Percentiles rank a stretch among this genome's conserved stretches.
Evolutionary conservation across 208 protist genomes (phyloP).

Genomic region (Trypanosomatidae sp.): DNA sequence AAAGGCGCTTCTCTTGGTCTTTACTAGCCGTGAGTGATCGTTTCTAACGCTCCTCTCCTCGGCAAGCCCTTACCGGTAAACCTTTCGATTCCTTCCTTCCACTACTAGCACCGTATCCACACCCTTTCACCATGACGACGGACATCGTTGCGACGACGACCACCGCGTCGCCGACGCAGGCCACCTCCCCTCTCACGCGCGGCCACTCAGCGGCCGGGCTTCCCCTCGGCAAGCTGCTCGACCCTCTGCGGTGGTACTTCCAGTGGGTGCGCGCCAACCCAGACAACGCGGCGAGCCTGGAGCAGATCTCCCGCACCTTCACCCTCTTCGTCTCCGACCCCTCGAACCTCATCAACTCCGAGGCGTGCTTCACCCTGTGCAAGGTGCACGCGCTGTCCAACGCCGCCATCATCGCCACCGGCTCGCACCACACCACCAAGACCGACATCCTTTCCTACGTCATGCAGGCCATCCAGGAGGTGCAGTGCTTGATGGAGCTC

Average conservation of each 20-base stretch:
- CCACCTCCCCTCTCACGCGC: no score
- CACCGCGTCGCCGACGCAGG: no score
- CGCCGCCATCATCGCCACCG: slow-evolving; percentile 42
- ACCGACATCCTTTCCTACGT: slow-evolving; percentile 42
- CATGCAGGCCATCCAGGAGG: slow-evolving; percentile 39
- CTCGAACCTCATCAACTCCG: slow-evolving; percentile 57
- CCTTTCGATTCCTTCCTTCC: no score
- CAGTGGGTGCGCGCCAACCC: slow-evolving; percentile 74
- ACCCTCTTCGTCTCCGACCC: slow-evolving; percentile 66
- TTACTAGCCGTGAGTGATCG: no score
- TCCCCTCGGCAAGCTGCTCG: slow-evolving; percentile 28
- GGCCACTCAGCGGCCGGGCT: no score
- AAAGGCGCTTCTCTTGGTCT: no score
- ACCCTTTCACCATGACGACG: no score
- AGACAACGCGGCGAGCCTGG: slow-evolving; percentile 60
- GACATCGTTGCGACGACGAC: no score
- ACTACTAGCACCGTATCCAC: no score
- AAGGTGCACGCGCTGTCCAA: slow-evolving; percentile 70
- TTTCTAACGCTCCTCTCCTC: no score
- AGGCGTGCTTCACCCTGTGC: slow-evolving; percentile 56
- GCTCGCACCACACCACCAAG: slow-evolving; percentile 26
- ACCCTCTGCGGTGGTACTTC: slow-evolving; percentile 52
- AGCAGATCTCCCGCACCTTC: slow-evolving; percentile 65
- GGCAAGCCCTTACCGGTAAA: no score
- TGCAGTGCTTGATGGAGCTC: slow-evolving; percentile 68